These are phyloP conservation scores for Astragalus membranaceus DNA, from an alignment of 306 rosid species.

Conservation along the genomic window DNA sequence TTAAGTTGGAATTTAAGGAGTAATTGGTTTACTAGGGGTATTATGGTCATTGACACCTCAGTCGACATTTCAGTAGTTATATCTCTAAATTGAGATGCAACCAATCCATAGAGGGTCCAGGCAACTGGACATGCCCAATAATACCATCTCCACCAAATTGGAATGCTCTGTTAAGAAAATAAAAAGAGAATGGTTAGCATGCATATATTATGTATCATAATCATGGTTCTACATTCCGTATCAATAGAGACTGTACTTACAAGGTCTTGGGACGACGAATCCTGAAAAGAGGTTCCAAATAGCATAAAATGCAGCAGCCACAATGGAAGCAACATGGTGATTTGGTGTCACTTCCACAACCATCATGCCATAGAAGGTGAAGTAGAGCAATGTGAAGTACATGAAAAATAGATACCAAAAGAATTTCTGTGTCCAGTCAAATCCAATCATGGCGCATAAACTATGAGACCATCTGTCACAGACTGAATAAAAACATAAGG, in stretches of 20 bases:
- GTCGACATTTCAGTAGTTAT: too few relatives aligned
- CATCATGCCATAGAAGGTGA: conserved; percentile 66
- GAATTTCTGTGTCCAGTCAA: conserved; percentile 53
- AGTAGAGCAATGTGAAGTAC: conserved; percentile 55
- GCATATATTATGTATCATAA: too few relatives aligned
- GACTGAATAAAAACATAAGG: conserved; percentile 46
- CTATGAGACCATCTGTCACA: conserved; percentile 28
- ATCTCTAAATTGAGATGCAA: conserved; percentile 61
- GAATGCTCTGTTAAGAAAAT: too few relatives aligned
- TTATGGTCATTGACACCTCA: too few relatives aligned
- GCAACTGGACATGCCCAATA: too few relatives aligned
- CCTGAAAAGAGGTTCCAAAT: conserved; percentile 63
- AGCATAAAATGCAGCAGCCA: conserved; percentile 48
- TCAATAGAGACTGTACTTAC: too few relatives aligned
- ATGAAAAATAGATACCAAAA: conserved; percentile 54
- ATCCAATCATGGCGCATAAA: too few relatives aligned
- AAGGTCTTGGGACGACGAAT: conserved; percentile 40
- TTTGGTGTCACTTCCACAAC: conserved; percentile 48
- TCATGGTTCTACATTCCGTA: too few relatives aligned
- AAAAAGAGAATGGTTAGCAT: too few relatives aligned
- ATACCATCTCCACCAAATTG: too few relatives aligned
- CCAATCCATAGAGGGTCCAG: conserved; percentile 71
- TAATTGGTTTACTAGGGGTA: too few relatives aligned
- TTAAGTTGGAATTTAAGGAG: too few relatives aligned
- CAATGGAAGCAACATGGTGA: conserved; percentile 50